Percentiles rank a stretch among this genome's conserved stretches.
Evolutionary conservation across 352 stramenopile species (phyloP).

Genomic region (Globisporangium cylindrosporum): DNA sequence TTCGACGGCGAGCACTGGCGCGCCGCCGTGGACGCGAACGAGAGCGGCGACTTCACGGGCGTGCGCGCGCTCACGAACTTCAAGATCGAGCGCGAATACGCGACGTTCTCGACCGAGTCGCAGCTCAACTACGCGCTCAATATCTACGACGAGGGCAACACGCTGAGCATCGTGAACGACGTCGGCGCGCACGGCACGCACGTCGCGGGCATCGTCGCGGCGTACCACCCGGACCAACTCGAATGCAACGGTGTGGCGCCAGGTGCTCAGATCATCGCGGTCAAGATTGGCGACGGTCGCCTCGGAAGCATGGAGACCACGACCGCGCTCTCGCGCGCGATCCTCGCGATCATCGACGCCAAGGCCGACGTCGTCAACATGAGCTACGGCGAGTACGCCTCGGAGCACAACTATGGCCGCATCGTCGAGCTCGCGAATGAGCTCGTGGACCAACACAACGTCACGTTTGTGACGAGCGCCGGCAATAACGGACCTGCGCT

Average conservation of each 20-base stretch:
- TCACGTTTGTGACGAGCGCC: constrained; percentile 92
- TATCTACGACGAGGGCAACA: constrained; percentile 92
- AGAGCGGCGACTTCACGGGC: constrained; percentile 81
- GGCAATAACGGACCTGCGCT: constrained; percentile 97
- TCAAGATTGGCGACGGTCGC: constrained; percentile 95
- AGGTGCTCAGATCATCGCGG: constrained; percentile 90
- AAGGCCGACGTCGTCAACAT: constrained; percentile 96
- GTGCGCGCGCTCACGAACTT: constrained; percentile 72
- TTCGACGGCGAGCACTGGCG: constrained; percentile 76
- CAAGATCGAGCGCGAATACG: constrained; percentile 75
- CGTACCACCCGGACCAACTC: constrained; percentile 82
- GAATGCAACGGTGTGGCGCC: constrained; percentile 92
- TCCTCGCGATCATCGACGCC: constrained; percentile 86
- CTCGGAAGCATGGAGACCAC: constrained; percentile 95
- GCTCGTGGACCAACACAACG: constrained; percentile 89
- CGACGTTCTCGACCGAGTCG: constrained; percentile 86
- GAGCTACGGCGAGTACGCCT: constrained; percentile 94
- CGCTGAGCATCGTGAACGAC: constrained; percentile 92
- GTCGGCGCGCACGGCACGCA: constrained; percentile 94
- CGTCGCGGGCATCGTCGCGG: constrained; percentile 93
- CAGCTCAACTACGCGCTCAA: constrained; percentile 95
- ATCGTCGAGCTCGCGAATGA: constrained; percentile 89
- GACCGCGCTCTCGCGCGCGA: constrained; percentile 83
- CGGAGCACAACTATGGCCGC: constrained; percentile 85
- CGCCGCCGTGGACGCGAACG: constrained; percentile 83